Base-by-base conservation (phyloP, 345 rosid genomes). In the Gossypium ekmanianum region DNA sequence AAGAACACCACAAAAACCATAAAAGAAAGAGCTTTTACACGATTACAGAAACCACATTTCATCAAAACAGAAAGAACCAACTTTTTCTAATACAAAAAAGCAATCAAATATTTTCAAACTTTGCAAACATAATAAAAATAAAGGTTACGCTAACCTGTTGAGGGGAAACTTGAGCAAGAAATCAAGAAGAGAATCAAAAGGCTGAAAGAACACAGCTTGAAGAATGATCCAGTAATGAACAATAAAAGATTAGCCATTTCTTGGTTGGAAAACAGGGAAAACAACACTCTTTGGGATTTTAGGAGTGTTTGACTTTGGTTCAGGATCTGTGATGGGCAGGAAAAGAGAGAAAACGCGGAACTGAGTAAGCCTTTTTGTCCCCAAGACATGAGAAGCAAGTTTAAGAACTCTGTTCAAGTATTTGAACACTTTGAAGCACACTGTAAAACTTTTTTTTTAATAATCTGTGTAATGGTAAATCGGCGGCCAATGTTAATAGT, bases 81-180 rank as follows among this genome's bases (percentile, higher is more conserved):
- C n/a, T 6, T 62, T 43, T 63, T 41, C 52, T 62, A 70, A 27
- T 16, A 54, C 63, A 59, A 12, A 61, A 26, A 1, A 26, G 9
- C 27, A 57, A 57, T 12, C 4, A 61, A 5, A 51, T 76, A 79
- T 48, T 57, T 44, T 44, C 56, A 26, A 54, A 71, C 47, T 75
- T 17, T 26, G 0, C 27, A 73, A 73, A 69, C 29, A 47, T 3
- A 48, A 26, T 11, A 17, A 50, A 54, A 34, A 45, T 18, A 67
- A 13, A 74, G 39, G 13, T 48, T 50, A 61, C 20, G 51, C 82
- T 54, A 76, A 91, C 96, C 97, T 86, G 96, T 79, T 6, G 83
- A 45, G 52, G 75, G 72, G 72, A 89, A 87, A 80, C 61, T 74
- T 55, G 75, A 29, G 83, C 77, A 84, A 70, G 86, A 89, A 51